Evolutionary conservation across 2,329 filamentous ascomycete species (phyloP).

Genomic region (Nemania sp.): DNA sequence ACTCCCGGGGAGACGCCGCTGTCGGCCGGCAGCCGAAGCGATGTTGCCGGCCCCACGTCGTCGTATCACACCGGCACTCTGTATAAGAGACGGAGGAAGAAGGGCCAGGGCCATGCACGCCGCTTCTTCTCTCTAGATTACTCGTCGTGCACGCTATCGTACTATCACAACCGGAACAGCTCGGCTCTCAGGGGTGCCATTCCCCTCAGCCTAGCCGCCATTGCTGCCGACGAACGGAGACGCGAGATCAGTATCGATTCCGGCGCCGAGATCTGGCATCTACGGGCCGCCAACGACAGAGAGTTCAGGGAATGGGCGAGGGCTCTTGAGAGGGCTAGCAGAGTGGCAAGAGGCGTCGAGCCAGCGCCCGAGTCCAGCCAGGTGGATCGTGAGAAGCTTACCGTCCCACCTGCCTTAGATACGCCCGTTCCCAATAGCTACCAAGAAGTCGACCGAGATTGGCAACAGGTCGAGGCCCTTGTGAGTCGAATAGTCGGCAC

Average conservation of each 20-base stretch:
- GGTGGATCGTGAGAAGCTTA: constrained; percentile 31
- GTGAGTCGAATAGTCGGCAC: constrained; percentile 86
- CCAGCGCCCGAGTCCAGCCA: constrained; percentile 34
- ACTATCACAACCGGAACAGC: constrained; percentile 93
- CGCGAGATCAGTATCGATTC: constrained; percentile 96
- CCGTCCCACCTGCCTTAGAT: constrained; percentile 33
- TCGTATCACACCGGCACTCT: constrained; percentile 82
- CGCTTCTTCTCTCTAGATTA: constrained; percentile 97
- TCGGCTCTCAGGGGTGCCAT: constrained; percentile 91
- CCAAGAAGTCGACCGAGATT: constrained; percentile 64
- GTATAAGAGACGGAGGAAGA: constrained; percentile 88
- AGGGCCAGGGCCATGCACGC: constrained; percentile 88
- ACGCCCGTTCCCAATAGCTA: constrained; percentile 34
- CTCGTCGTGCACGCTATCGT: constrained; percentile 89
- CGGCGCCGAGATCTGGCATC: constrained; percentile 94
- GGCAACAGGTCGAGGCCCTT: constrained; percentile 82
- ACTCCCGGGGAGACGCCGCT: constrained; percentile 43
- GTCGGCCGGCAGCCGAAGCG: constrained; percentile 57
- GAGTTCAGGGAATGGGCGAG: constrained; percentile 88
- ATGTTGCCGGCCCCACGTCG: constrained; percentile 46
- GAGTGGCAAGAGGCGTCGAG: constrained; percentile 61
- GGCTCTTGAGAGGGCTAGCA: constrained; percentile 81
- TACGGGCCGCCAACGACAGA: constrained; percentile 77
- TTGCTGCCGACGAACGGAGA: constrained; percentile 84
- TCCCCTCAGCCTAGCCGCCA: constrained; percentile 85